Conservation (phyloP, 2,329 filamentous ascomycete genomes). For the Fusarium globosum region DNA sequence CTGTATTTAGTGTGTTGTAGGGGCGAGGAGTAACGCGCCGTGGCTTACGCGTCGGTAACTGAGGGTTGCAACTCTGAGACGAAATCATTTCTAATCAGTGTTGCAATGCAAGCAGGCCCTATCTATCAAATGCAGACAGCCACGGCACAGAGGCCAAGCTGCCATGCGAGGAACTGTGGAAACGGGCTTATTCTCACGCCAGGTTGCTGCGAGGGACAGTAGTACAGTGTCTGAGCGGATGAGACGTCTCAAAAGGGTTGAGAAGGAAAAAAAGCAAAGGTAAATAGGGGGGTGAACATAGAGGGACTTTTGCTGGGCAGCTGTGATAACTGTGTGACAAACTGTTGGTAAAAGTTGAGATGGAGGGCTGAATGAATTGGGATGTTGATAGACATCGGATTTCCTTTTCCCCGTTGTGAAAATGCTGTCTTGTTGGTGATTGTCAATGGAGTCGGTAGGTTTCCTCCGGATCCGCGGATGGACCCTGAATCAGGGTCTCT, state of each 20-base stretch:
- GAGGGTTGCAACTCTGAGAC: background rate
- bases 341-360: background rate
- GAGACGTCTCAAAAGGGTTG: background rate
- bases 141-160: background rate
- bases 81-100: background rate
- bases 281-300: background rate
- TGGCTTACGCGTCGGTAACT: constrained; percentile 16
- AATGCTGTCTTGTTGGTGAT: background rate
- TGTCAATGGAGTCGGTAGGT: background rate
- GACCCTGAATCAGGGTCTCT: constrained; percentile 28
- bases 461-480: constrained; percentile 21
- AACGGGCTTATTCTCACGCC: background rate
- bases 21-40: background rate
- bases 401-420: background rate
- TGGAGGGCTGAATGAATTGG: background rate
- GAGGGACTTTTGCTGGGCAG: background rate
- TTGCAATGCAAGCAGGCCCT: background rate
- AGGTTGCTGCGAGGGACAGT: background rate
- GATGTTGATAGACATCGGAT: background rate
- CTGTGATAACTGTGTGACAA: background rate
- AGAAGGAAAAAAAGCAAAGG: background rate
- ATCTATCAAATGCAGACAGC: background rate
- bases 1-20: background rate
- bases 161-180: background rate
- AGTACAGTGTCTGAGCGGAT: background rate